These are phyloP conservation scores for Ceratocystis huliohia DNA, from an alignment of 2,329 filamentous ascomycete genomes.

Conservation along the genomic window DNA sequence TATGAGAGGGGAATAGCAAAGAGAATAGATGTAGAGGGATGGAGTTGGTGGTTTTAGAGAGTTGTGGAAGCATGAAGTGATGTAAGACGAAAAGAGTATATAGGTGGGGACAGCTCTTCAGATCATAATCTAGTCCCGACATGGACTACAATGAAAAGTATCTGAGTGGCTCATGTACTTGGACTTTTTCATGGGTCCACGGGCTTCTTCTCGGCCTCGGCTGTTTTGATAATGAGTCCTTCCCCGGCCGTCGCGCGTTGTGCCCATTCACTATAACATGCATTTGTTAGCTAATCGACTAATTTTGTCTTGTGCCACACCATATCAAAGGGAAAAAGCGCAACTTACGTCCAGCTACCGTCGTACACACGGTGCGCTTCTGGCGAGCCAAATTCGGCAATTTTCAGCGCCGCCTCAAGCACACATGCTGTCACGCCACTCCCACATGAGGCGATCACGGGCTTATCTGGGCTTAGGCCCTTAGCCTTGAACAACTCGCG, in stretches of 20 bases:
- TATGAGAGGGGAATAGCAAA: neutral
- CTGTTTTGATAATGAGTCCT: slow-evolving; percentile 46
- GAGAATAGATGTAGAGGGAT: neutral
- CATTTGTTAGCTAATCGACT: slow-evolving; percentile 25
- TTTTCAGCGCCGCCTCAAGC: slow-evolving; percentile 72
- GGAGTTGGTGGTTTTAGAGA: neutral
- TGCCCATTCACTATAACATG: slow-evolving; percentile 46
- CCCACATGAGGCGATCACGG: slow-evolving; percentile 79
- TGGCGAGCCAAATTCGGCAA: slow-evolving; percentile 59
- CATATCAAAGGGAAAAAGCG: neutral
- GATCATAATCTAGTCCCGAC: neutral
- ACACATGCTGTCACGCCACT: slow-evolving; percentile 89
- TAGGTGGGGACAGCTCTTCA: neutral
- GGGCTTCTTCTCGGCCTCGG: slow-evolving; percentile 17
- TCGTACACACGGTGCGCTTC: slow-evolving; percentile 72
- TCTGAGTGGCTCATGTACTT: neutral
- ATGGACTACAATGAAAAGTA: neutral
- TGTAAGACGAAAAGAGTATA: neutral
- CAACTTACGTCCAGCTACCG: slow-evolving; percentile 88
- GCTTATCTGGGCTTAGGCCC: slow-evolving; percentile 63
- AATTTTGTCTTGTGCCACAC: no score
- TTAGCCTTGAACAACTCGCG: slow-evolving; percentile 65
- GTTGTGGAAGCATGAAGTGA: neutral
- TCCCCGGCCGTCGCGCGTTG: slow-evolving; percentile 50
- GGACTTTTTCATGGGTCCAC: neutral